Conservation (phyloP, 345 rosid species). For the Boechera stricta region DNA sequence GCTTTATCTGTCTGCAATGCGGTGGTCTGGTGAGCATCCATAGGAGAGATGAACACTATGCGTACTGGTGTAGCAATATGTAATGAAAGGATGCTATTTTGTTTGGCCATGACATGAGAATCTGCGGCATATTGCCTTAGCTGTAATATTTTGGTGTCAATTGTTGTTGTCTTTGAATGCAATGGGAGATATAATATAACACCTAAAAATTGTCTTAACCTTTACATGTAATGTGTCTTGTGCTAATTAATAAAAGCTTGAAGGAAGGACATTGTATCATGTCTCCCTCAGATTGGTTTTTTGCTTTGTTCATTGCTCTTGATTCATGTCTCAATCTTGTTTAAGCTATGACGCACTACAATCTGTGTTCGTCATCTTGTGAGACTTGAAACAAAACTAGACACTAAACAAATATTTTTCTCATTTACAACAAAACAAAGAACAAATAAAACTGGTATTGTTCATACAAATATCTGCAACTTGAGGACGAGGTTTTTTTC, state of each 20-base stretch:
- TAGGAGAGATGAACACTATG: constrained; percentile 89
- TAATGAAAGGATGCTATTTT: constrained; percentile 34
- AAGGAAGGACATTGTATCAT: background rate
- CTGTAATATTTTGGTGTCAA: constrained; percentile 17
- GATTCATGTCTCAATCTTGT: background rate
- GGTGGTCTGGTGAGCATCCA: constrained; percentile 91
- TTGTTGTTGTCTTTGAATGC: background rate
- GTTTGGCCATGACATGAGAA: constrained; percentile 6
- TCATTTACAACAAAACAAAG: constrained; percentile 39
- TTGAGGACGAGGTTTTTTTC: constrained; percentile 35
- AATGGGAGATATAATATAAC: constrained; percentile 12
- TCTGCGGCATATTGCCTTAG: background rate
- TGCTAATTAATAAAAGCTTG: constrained; percentile 8
- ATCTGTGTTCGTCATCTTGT: too few relatives aligned
- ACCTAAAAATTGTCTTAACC: background rate
- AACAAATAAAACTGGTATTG: constrained; percentile 31
- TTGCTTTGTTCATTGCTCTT: background rate
- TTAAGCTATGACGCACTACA: too few relatives aligned
- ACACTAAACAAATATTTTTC: constrained; percentile 12
- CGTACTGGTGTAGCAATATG: constrained; percentile 77
- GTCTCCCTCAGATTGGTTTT: too few relatives aligned
- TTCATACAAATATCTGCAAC: constrained; percentile 53
- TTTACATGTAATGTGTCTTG: constrained; percentile 4
- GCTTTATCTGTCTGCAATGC: constrained; percentile 87
- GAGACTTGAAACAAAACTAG: constrained; percentile 6